phyloP scores from a whole-genome alignment of 805 yeast genomes.

The Scheffersomyces coipomensis region DNA sequence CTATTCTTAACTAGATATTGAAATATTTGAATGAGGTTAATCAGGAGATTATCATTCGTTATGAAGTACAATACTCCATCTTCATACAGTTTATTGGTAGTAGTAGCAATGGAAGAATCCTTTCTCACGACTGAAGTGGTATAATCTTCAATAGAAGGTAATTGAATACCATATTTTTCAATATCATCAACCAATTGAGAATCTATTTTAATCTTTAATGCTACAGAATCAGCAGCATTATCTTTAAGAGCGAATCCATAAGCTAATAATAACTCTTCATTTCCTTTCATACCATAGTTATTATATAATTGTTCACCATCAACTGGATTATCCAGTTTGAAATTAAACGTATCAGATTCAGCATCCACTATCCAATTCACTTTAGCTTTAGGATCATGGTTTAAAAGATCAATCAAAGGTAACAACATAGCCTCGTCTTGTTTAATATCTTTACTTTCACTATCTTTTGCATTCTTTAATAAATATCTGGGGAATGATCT shows the following conservation, averaged over 20 bases:
- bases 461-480: constrained; percentile 34
- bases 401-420: constrained; percentile 77
- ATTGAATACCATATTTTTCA: constrained; percentile 32
- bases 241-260: constrained; percentile 73
- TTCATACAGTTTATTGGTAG: constrained; percentile 9
- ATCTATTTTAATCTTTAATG: constrained; percentile 59
- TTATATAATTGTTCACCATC: constrained; percentile 59
- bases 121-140: constrained; percentile 31
- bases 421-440: constrained; percentile 62
- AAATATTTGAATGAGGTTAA: constrained; percentile 50
- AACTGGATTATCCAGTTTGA: constrained; percentile 34
- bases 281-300: constrained; percentile 86
- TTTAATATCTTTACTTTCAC: constrained; percentile 18
- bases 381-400: constrained; percentile 60
- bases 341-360: constrained; percentile 32
- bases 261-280: constrained; percentile 75
- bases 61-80: constrained; percentile 42
- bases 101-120: constrained; percentile 2
- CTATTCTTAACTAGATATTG: constrained; percentile 49
- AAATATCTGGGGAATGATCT: constrained; percentile 79
- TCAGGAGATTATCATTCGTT: constrained; percentile 35
- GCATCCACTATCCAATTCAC: constrained; percentile 58
- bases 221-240: constrained; percentile 58
- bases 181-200: constrained; percentile 26
- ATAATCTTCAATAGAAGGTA: constrained; percentile 36